Evolutionary conservation across 2,329 filamentous ascomycete species (phyloP), one percentile per base, ranked within the genome.

Genomic region (Scedosporium apiospermum): DNA sequence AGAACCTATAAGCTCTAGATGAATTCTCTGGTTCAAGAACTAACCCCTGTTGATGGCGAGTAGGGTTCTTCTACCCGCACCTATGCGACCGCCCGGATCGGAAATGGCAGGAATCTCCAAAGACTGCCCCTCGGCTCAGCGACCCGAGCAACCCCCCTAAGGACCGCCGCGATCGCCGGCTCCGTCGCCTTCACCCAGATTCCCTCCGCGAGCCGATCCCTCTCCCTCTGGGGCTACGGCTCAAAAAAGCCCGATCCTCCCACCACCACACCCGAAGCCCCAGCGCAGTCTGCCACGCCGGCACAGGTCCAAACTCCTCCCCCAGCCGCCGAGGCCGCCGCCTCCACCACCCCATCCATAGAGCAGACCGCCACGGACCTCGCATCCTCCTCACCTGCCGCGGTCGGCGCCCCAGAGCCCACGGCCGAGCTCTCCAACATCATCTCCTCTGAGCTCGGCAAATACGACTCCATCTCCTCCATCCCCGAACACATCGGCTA

Each of bases 401-500:
- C 64, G 46, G 27, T 69, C 23, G 55, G 67, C 38, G 57, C 69
- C 3, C 63, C 70, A 41, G 64, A 65, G 16, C 66, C 70, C 57
- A 57, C 68, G 57, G 53, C 60, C 53, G 58, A 64, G 63, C 60
- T 58, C 62, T 42, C 63, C 62, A 61, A 61, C 26, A 64, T 68
- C 53, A 65, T 67, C 59, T 74, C 67, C 67, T 76, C 63, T 7
- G 60, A 61, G 27, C 26, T 57, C 16, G 60, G 38, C 60, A 38
- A 30, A 2, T 55, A 55, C 30, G 66, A 70, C 60, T 66, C 71
- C 46, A 71, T 75, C 60, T 67, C 86, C 64, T 76, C 82, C 65
- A 83, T 91, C 65, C 85, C 89, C 42, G 89, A 93, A 70, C 80
- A 85, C 60, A 84, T 96, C 64, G 95, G 95, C 65, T 97, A 93